Evolutionary conservation across 441 rosid species (phyloP).

Genomic region (Rhodomyrtus psidioides): DNA sequence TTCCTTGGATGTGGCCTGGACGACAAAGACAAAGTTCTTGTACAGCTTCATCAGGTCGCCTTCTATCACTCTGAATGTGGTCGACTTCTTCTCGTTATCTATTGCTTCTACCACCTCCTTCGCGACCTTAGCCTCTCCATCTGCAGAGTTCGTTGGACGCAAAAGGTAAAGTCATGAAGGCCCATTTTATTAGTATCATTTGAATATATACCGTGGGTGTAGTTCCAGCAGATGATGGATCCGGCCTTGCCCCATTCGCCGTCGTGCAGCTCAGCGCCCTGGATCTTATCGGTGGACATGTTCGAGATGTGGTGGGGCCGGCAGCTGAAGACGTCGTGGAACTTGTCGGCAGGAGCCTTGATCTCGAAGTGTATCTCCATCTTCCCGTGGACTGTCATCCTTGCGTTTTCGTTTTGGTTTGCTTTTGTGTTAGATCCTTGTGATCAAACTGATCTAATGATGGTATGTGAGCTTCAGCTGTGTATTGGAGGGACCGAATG

Average conservation of each 20-base stretch:
- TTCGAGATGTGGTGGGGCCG: slow-evolving; percentile 23
- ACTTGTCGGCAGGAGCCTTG: slow-evolving; percentile 13
- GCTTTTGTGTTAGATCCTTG: background rate
- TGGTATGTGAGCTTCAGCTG: background rate
- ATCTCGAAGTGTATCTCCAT: slow-evolving; percentile 19
- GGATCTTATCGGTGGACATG: slow-evolving; percentile 9
- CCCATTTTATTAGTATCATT: background rate
- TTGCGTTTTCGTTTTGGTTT: background rate
- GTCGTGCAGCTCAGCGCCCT: slow-evolving; percentile 13
- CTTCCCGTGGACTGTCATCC: slow-evolving; percentile 11
- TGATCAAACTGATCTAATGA: background rate
- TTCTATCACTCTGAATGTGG: slow-evolving; percentile 11
- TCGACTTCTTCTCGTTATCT: slow-evolving; percentile 13
- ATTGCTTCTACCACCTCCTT: slow-evolving; percentile 20
- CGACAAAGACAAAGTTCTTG: slow-evolving; percentile 4
- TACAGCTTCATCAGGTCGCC: slow-evolving; percentile 23
- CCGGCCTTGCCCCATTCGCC: slow-evolving; percentile 31
- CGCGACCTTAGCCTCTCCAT: slow-evolving; percentile 11
- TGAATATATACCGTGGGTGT: slow-evolving; percentile 18
- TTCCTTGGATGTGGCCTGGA: slow-evolving; percentile 10
- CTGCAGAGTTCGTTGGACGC: background rate
- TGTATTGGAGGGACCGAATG: background rate
- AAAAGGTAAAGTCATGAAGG: background rate
- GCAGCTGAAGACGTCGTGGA: slow-evolving; percentile 14
- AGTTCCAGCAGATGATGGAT: slow-evolving; percentile 21